Conservation (phyloP, 169 alveolate genomes). For the Cryptosporidium sp. region DNA sequence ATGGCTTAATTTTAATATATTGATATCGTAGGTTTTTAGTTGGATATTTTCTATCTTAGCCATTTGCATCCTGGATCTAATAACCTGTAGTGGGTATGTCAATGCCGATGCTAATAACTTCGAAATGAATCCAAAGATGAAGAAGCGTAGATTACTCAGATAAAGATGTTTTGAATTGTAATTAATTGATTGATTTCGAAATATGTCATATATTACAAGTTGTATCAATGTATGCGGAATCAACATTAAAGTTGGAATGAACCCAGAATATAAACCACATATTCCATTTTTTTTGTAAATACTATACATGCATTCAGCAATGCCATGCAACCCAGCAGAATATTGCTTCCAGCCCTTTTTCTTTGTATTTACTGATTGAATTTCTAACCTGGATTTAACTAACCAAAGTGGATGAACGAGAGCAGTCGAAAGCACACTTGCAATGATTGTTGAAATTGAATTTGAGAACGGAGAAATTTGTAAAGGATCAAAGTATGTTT, state of each 20-base stretch:
- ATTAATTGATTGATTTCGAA: neutral
- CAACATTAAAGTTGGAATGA: slow-evolving; percentile 13
- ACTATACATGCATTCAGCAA: slow-evolving; percentile 25
- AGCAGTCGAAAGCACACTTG: slow-evolving; percentile 35
- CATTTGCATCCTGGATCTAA: slow-evolving; percentile 63
- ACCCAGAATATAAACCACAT: slow-evolving; percentile 48
- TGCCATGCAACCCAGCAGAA: slow-evolving; percentile 58
- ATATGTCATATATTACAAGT: slow-evolving; percentile 45
- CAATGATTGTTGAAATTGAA: slow-evolving; percentile 63
- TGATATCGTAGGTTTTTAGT: neutral
- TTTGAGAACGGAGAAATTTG: slow-evolving; percentile 28
- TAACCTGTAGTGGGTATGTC: slow-evolving; percentile 67
- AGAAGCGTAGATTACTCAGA: neutral
- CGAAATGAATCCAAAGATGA: slow-evolving; percentile 19
- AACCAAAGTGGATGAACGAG: slow-evolving; percentile 72
- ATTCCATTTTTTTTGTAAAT: slow-evolving; percentile 39
- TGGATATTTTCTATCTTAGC: slow-evolving; percentile 21
- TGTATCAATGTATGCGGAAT: slow-evolving; percentile 61
- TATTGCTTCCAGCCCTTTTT: slow-evolving; percentile 66
- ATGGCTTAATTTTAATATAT: neutral
- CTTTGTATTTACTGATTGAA: slow-evolving; percentile 17
- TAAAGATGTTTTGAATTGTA: neutral
- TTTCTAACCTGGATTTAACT: slow-evolving; percentile 60
- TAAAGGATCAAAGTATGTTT: neutral
- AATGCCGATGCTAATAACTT: slow-evolving; percentile 35